Evolutionary conservation across 2,329 filamentous ascomycete genomes (phyloP).

Genomic region (Diaporthe capsici): DNA sequence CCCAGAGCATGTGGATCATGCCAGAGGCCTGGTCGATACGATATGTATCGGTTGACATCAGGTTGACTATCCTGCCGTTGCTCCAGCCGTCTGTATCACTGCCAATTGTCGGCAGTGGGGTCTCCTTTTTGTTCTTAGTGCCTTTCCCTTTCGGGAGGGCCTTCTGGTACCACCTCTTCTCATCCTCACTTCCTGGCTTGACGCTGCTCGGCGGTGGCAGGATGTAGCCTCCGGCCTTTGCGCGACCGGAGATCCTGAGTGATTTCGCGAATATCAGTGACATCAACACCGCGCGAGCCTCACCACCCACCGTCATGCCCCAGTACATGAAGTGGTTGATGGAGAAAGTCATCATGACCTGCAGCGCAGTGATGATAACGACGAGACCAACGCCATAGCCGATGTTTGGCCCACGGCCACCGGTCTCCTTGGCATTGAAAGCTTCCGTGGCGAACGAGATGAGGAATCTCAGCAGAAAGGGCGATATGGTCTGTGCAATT

Average conservation of each 20-base stretch:
- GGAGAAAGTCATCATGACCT: conserved; percentile 82
- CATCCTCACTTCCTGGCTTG: conserved; percentile 61
- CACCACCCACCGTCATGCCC: conserved; percentile 91
- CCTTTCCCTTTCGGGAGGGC: conserved; percentile 58
- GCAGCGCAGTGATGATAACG: conserved; percentile 88
- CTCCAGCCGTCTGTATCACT: conserved; percentile 88
- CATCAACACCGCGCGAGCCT: conserved; percentile 85
- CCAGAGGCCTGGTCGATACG: conserved; percentile 90
- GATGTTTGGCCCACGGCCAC: conserved; percentile 73
- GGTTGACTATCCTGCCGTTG: conserved; percentile 90
- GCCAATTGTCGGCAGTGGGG: conserved; percentile 56
- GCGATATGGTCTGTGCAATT: conserved; percentile 83
- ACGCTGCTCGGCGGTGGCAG: conserved; percentile 40
- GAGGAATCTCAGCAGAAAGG: conserved; percentile 87
- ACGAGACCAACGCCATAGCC: conserved; percentile 85
- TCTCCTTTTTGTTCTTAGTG: conserved; percentile 46
- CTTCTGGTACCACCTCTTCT: conserved; percentile 55
- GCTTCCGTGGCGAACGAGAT: conserved; percentile 88
- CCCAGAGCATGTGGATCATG: conserved; percentile 93
- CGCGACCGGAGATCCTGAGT: conserved; percentile 88
- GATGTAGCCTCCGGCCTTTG: conserved; percentile 80
- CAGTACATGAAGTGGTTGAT: conserved; percentile 94
- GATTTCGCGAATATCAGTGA: conserved; percentile 92
- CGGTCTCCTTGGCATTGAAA: conserved; percentile 72
- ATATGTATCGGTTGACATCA: conserved; percentile 97